These are phyloP conservation scores for Nothophoma quercina DNA, from an alignment of 2,329 filamentous ascomycete genomes.

Conservation along the genomic window DNA sequence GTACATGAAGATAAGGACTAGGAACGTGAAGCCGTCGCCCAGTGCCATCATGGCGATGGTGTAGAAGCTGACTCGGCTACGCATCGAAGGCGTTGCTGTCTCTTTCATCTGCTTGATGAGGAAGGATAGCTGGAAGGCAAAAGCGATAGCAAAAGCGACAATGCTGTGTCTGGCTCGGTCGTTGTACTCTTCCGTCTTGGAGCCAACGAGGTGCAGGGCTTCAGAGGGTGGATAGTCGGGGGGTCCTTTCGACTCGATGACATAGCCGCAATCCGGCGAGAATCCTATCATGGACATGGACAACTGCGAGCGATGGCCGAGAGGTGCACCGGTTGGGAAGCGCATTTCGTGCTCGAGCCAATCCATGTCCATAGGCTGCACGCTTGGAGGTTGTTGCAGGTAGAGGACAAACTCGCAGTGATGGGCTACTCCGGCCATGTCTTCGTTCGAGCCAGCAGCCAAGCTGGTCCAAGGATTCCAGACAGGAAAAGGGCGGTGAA, in stretches of 20 bases:
- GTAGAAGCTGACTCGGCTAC: constrained; percentile 70
- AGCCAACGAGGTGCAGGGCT: constrained; percentile 61
- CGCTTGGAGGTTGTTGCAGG: constrained; percentile 67
- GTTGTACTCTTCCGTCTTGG: constrained; percentile 64
- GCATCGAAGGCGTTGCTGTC: constrained; percentile 69
- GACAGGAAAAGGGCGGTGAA: constrained; percentile 61
- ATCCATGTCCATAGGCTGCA: constrained; percentile 50
- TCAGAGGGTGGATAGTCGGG: constrained; percentile 62
- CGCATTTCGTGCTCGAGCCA: constrained; percentile 67
- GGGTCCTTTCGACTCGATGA: constrained; percentile 67
- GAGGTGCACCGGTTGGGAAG: constrained; percentile 64
- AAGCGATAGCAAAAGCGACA: constrained; percentile 59
- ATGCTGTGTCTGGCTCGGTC: constrained; percentile 61
- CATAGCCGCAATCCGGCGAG: constrained; percentile 72
- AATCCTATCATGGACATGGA: constrained; percentile 68
- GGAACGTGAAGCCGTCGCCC: constrained; percentile 66
- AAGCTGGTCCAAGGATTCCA: constrained; percentile 79
- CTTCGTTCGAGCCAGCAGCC: constrained; percentile 63
- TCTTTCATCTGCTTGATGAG: constrained; percentile 70
- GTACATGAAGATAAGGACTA: constrained; percentile 62
- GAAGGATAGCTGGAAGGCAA: constrained; percentile 63
- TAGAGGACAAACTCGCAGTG: constrained; percentile 92
- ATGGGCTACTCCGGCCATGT: constrained; percentile 70
- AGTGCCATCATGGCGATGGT: constrained; percentile 68
- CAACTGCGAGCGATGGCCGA: constrained; percentile 60